These are phyloP conservation scores for Lentinula sp. DNA, from an alignment of 768 basidiomycete genomes.

Conservation along the genomic window DNA sequence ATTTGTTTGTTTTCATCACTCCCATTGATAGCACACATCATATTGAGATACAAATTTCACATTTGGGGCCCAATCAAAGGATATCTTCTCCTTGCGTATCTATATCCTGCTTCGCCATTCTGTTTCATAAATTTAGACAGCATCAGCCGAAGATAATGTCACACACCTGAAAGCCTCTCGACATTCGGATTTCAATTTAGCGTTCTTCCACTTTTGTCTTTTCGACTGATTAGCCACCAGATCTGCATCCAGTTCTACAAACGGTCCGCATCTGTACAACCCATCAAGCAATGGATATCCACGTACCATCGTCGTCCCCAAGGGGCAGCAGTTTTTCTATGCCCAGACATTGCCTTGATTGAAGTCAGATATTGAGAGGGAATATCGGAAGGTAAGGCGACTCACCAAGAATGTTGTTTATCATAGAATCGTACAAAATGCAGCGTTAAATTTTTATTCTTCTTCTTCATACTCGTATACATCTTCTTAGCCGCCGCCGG, in stretches of 20 bases:
- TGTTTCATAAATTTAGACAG: constrained; percentile 11
- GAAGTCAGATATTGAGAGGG: constrained; percentile 1
- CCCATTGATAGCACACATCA: too few species aligned
- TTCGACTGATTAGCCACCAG: constrained; percentile 47
- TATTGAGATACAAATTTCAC: too few species aligned
- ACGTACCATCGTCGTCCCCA: constrained; percentile 64
- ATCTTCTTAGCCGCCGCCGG: constrained; percentile 30
- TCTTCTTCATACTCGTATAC: constrained; percentile 23
- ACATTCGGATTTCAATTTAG: constrained; percentile 45
- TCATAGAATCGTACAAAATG: constrained; percentile 79
- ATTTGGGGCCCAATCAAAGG: neutral
- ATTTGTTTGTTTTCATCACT: too few species aligned
- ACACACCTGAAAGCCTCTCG: constrained; percentile 59
- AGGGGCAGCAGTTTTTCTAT: constrained; percentile 54
- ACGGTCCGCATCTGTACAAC: neutral
- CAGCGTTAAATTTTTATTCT: constrained; percentile 28
- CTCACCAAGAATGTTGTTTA: constrained; percentile 56
- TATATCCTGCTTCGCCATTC: constrained; percentile 42
- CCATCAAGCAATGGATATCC: neutral
- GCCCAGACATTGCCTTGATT: constrained; percentile 56
- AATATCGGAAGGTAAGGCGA: neutral
- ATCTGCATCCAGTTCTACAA: constrained; percentile 56
- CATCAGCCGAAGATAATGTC: neutral
- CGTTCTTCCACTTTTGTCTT: constrained; percentile 57
- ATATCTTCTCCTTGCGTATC: constrained; percentile 22